Base-by-base conservation (phyloP, 2,329 filamentous ascomycete genomes). In the Zasmidium cellare region DNA sequence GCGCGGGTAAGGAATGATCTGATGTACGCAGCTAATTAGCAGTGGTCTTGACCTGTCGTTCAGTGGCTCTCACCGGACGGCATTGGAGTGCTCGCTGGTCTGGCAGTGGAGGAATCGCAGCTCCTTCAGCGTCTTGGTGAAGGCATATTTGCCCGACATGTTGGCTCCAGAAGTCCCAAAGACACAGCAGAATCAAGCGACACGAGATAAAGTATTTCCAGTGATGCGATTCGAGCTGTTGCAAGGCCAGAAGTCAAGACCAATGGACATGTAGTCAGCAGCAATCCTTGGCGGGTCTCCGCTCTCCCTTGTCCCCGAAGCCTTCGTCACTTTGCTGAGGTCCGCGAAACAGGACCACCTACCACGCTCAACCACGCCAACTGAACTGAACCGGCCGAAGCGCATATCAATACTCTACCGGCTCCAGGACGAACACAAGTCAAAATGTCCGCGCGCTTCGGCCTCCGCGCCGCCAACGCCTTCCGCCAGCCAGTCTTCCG, bases 101-200 rank as follows among this genome's bases (percentile, higher is more conserved):
- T 97, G 93, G 82, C 94, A 97, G 81, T 97, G 93, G 71, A 96
- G 84, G 80, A 99, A 99, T 75, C 94, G 90, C 75, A 99, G 84
- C 84, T 99, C 94, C 84, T 92, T 96, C 75, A 99, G 83, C 66
- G 86, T 81, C 77, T 91, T 89, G 68, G 86, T 84, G 80, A 99
- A 99, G 69, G 87, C 91, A 81, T 96, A 97, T 83, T 94, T 96
- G 79, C 84, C 82, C 68, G 92, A 91, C 94, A 97, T 97, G 65
- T 20, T 58, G 59, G n/a, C 48, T 14, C 24, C 20, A 12, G 19
- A 47, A 12, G 5, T 11, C 45, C 3, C n/a, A 6, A 5, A 22
- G 6, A 16, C 9, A 7, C 22, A 25, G 12, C 23, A 7, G 47
- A 49, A n/a, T 2, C 25, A 28, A 49, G 24, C 19, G 49, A n/a